phyloP scores from a whole-genome alignment of 495 filamentous ascomycete genomes.

The Rhypophila decipiens region DNA sequence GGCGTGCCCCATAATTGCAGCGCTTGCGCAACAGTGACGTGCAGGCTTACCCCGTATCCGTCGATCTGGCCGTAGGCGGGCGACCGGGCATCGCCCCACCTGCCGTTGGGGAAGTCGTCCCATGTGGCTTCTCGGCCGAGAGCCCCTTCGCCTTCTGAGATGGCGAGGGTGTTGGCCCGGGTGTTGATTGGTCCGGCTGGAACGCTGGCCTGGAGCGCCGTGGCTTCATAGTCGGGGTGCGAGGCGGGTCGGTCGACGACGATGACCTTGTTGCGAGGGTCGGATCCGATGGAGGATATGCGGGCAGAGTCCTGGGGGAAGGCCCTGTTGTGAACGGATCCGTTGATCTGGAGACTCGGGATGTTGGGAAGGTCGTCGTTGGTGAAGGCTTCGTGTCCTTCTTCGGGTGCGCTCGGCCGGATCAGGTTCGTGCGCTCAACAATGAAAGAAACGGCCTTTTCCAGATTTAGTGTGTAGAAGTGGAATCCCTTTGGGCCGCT shows the following conservation, averaged over 20 bases:
- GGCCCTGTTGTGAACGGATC: constrained; percentile 17
- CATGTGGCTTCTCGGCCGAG: constrained; percentile 93
- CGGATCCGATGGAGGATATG: constrained; percentile 48
- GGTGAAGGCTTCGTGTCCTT: constrained; percentile 38
- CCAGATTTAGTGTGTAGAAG: constrained; percentile 94
- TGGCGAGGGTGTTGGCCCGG: constrained; percentile 76
- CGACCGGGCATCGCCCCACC: constrained; percentile 88
- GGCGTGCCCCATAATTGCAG: constrained; percentile 80
- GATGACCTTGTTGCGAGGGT: constrained; percentile 79
- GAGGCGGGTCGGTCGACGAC: constrained; percentile 52
- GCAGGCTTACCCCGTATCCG: constrained; percentile 85
- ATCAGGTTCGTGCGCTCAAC: constrained; percentile 82
- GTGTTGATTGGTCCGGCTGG: constrained; percentile 54
- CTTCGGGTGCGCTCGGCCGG: constrained; percentile 44
- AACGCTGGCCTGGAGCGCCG: constrained; percentile 56
- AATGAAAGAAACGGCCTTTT: constrained; percentile 92
- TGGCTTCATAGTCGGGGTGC: constrained; percentile 58
- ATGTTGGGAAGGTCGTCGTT: constrained; percentile 37
- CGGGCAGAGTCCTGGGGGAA: constrained; percentile 23
- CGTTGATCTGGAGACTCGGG: constrained; percentile 28
- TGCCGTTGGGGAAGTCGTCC: constrained; percentile 97
- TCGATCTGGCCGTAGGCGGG: constrained; percentile 94
- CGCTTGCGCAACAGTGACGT: constrained; percentile 72
- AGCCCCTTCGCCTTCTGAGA: constrained; percentile 86
- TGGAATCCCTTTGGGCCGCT: constrained; percentile 71